These are phyloP conservation scores for Camillea tinctor DNA, from an alignment of 2,329 filamentous ascomycete species.

Conservation along the genomic window DNA sequence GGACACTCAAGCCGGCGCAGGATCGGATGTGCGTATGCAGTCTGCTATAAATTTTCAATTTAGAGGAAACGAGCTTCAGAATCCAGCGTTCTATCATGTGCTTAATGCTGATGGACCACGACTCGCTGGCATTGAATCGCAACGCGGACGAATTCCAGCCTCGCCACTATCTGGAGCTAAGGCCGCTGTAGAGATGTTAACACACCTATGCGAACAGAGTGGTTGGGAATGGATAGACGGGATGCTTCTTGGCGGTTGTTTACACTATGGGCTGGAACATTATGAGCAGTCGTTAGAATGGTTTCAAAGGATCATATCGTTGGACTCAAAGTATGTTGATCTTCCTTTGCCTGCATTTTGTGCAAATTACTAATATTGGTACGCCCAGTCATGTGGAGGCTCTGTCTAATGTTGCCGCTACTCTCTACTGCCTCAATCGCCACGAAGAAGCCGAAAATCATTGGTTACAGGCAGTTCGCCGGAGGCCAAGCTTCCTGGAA, in stretches of 20 bases:
- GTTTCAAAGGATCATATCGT: conserved; percentile 63
- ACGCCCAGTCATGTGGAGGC: conserved; percentile 77
- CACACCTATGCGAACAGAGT: conserved; percentile 73
- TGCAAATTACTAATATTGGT: conserved; percentile 4
- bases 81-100: conserved; percentile 24
- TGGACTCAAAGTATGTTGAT: conserved; percentile 54
- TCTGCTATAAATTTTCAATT: conserved; percentile 14
- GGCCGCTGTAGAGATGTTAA: conserved; percentile 69
- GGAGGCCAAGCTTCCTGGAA: conserved; percentile 87
- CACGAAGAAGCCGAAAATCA: conserved; percentile 80
- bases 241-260: conserved; percentile 84
- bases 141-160: conserved; percentile 24
- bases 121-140: conserved; percentile 13
- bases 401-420: conserved; percentile 88
- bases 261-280: conserved; percentile 85
- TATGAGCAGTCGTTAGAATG: conserved; percentile 75
- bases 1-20: conserved; percentile 9
- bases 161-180: conserved; percentile 58
- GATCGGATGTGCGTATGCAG: conserved; percentile 13
- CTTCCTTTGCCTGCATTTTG: not conserved
- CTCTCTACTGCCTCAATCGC: conserved; percentile 78
- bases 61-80: conserved; percentile 16
- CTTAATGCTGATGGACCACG: conserved; percentile 23
- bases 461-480: conserved; percentile 81
- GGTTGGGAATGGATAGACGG: conserved; percentile 90